Evolutionary conservation across 805 yeast species (phyloP).

Genomic region (Saturnispora bothae): DNA sequence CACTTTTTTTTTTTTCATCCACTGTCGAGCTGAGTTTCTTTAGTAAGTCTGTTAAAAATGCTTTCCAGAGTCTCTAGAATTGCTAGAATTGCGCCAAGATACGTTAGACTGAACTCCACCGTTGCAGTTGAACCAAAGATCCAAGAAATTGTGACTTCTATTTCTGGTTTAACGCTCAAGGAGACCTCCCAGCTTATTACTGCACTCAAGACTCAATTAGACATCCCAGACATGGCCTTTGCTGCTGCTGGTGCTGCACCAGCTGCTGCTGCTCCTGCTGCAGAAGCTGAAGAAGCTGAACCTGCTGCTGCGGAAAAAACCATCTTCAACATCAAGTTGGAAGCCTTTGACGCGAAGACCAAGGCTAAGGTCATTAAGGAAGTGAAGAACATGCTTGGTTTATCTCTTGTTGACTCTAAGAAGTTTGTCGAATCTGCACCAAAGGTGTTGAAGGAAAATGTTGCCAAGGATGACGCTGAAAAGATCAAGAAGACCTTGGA

Average conservation of each 20-base stretch:
- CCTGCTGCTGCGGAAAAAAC: constrained; percentile 89
- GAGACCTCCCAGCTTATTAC: constrained; percentile 84
- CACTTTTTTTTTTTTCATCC: not conserved
- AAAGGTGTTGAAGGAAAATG: constrained; percentile 87
- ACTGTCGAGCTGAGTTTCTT: not conserved
- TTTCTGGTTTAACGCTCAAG: constrained; percentile 78
- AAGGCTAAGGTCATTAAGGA: constrained; percentile 98
- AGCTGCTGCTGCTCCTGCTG: constrained; percentile 55
- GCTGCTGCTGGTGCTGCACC: constrained; percentile 51
- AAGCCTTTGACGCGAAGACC: constrained; percentile 85
- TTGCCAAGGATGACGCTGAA: constrained; percentile 95
- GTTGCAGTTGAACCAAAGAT: constrained; percentile 76
- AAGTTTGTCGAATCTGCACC: constrained; percentile 98
- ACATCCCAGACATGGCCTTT: constrained; percentile 86
- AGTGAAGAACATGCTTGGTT: constrained; percentile 82
- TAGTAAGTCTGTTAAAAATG: not conserved
- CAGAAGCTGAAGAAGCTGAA: constrained; percentile 62
- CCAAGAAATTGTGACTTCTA: constrained; percentile 76
- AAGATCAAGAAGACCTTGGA: constrained; percentile 89
- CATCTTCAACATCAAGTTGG: constrained; percentile 84
- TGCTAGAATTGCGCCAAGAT: constrained; percentile 1
- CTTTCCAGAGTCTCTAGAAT: constrained; percentile 5
- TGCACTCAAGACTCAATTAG: constrained; percentile 70
- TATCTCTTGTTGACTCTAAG: constrained; percentile 93
- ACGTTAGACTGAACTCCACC: constrained; percentile 40